phyloP scores from a whole-genome alignment of 345 rosid genomes.

The Alliaria petiolata region DNA sequence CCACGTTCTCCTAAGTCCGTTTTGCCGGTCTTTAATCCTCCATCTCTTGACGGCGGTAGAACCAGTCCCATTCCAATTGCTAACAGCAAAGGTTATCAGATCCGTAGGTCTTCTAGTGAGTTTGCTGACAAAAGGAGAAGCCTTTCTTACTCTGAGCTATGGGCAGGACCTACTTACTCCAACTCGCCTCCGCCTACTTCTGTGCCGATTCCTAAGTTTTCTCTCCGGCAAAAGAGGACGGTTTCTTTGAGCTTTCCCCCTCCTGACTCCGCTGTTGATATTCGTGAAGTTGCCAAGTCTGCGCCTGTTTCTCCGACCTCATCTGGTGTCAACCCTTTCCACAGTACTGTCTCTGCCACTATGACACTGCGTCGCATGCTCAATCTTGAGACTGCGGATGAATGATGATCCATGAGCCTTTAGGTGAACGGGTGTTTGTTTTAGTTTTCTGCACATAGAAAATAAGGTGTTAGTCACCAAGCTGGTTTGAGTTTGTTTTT shows the following conservation, averaged over 20 bases:
- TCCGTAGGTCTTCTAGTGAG: constrained; percentile 31
- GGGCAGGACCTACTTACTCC: constrained; percentile 99
- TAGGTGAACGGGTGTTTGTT: constrained; percentile 34
- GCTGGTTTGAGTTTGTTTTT: constrained; percentile 29
- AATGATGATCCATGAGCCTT: constrained; percentile 42
- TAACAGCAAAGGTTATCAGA: constrained; percentile 15
- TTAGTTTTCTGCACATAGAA: constrained; percentile 53
- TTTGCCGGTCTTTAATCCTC: constrained; percentile 4
- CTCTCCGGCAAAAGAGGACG: constrained; percentile 56
- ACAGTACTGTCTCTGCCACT: constrained; percentile 72
- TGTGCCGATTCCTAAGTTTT: constrained; percentile 86
- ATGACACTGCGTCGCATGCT: constrained; percentile 89
- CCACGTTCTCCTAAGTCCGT: constrained; percentile 28
- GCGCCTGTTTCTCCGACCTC: constrained; percentile 84
- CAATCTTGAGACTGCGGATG: constrained; percentile 65
- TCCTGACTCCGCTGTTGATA: constrained; percentile 31
- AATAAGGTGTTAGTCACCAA: constrained; percentile 44
- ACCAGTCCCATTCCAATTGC: constrained; percentile 58
- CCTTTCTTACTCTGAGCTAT: constrained; percentile 60
- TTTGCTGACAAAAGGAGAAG: constrained; percentile 33
- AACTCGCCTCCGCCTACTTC: constrained; percentile 97
- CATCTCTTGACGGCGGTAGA: constrained; percentile 20
- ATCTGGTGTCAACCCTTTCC: constrained; percentile 43
- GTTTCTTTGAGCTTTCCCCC: constrained; percentile 57
- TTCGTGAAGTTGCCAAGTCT: constrained; percentile 59